Evolutionary conservation across 768 basidiomycete species (phyloP).

Genomic region (Pleurotus salmoneostramineus): DNA sequence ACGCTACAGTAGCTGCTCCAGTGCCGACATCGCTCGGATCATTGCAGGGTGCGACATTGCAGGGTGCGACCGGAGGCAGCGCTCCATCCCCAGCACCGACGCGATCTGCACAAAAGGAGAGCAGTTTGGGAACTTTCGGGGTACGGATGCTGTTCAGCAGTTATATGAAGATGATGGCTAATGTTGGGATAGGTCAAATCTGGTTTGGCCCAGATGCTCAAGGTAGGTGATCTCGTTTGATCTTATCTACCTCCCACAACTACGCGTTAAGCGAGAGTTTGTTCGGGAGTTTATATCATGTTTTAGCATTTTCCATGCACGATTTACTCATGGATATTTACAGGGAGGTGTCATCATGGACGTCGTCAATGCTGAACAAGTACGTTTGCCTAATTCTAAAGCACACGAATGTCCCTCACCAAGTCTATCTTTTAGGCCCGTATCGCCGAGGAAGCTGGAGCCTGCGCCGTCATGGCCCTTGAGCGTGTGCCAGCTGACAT

Average conservation of each 20-base stretch:
- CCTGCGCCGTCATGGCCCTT: conserved; percentile 96
- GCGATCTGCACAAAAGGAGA: conserved; percentile 47
- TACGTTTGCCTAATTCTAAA: conserved; percentile 15
- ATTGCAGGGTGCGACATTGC: too few relatives aligned
- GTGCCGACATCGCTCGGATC: neutral
- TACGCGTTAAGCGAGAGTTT: too few relatives aligned
- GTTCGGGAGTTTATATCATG: too few relatives aligned
- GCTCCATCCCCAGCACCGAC: conserved; percentile 47
- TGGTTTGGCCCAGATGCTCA: conserved; percentile 95
- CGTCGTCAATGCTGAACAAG: conserved; percentile 74
- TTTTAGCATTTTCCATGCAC: too few relatives aligned
- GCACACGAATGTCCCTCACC: neutral
- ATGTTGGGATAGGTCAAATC: conserved; percentile 71
- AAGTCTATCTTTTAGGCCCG: conserved; percentile 55
- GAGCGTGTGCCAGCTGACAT: conserved; percentile 97
- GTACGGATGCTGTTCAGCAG: conserved; percentile 29
- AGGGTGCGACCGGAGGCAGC: conserved; percentile 4
- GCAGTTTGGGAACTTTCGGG: conserved; percentile 68
- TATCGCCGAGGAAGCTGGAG: conserved; percentile 96
- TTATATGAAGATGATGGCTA: neutral
- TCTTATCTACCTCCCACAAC: neutral
- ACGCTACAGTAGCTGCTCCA: neutral
- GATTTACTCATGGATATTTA: too few relatives aligned
- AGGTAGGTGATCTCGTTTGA: conserved; percentile 44
- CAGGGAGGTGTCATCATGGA: conserved; percentile 95